Conservation (phyloP, 305 asterid genomes). For the Rubia peregrina region DNA sequence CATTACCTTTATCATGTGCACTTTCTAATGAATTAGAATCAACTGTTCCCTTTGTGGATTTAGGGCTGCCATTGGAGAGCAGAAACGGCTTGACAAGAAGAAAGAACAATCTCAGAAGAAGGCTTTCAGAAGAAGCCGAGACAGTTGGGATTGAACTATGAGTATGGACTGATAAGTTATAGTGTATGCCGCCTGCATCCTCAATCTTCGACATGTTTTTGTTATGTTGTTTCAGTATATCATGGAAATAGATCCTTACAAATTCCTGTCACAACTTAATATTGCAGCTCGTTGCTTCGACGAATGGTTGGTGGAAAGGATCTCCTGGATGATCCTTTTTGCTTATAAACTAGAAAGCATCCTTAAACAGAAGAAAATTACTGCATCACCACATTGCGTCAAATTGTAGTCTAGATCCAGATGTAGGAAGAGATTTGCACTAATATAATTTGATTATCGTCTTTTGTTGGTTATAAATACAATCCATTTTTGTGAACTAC, state of each 20-base stretch:
- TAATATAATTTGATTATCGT: not conserved
- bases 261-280: not conserved
- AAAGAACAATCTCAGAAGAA: conserved; percentile 76
- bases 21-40: conserved; percentile 2
- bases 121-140: conserved; percentile 57
- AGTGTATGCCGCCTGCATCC: not conserved
- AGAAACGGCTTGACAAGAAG: conserved; percentile 63
- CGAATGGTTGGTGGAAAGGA: conserved; percentile 3
- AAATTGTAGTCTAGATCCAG: not conserved
- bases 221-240: not conserved
- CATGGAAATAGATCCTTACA: not conserved
- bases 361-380: conserved; percentile 9
- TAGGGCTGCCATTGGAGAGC: conserved; percentile 76
- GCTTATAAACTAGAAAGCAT: conserved; percentile 4
- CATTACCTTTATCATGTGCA: not conserved
- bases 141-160: conserved; percentile 50
- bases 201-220: not conserved
- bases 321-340: not conserved
- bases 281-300: not conserved
- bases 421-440: not conserved
- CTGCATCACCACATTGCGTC: not conserved
- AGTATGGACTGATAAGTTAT: not conserved
- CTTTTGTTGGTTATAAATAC: not conserved
- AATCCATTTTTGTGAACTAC: not conserved
- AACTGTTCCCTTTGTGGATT: conserved; percentile 7